phyloP scores from a whole-genome alignment of 176 grass and related monocot genomes.

The Alloteropsis semialata region DNA sequence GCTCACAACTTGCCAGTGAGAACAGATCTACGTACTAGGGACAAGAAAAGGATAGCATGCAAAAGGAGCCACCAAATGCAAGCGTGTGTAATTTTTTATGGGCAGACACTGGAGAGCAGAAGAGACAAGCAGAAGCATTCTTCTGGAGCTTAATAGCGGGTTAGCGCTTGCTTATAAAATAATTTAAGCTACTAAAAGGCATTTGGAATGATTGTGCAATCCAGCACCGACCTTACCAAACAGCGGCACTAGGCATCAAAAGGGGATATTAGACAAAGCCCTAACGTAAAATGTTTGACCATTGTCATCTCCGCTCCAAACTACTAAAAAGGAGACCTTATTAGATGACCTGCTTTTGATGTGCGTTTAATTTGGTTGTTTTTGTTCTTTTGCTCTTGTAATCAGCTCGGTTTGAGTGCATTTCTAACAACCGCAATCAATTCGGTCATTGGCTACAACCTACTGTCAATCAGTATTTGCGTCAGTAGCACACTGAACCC shows the following conservation, averaged over 20 bases:
- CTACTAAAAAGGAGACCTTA: no score
- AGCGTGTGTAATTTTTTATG: not conserved
- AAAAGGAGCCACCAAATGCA: not conserved
- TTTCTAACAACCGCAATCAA: not conserved
- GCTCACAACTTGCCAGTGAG: not conserved
- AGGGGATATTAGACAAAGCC: not conserved
- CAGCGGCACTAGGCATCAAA: not conserved
- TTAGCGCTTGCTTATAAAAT: not conserved
- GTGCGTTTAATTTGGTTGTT: no score
- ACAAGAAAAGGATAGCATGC: not conserved
- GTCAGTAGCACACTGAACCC: no score
- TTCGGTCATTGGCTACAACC: not conserved
- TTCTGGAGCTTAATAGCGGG: not conserved
- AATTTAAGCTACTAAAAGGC: not conserved
- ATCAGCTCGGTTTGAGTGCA: no score
- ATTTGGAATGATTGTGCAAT: not conserved
- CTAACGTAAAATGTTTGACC: not conserved
- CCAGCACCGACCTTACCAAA: not conserved
- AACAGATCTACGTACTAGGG: not conserved
- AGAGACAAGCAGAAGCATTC: constrained; percentile 4
- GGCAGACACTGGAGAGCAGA: not conserved
- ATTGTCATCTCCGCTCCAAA: not conserved
- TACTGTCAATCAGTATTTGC: not conserved
- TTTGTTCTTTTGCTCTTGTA: no score
- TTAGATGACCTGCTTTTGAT: no score